Conservation (phyloP, 768 basidiomycete species). For the Tricholomella constricta region DNA sequence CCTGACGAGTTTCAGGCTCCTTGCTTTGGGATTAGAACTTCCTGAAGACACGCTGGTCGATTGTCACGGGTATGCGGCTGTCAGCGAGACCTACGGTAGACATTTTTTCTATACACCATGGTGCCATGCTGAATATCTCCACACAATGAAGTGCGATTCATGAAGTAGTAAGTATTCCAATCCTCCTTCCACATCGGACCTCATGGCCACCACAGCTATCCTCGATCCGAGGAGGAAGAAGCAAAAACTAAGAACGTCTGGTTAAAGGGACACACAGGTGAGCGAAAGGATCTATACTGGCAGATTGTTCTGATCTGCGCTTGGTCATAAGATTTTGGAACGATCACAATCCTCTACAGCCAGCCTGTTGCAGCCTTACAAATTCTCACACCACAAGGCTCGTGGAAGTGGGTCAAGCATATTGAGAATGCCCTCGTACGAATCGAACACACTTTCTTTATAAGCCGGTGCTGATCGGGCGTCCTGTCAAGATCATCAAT, state of each 20-base stretch:
- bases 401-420: slow-evolving; percentile 51
- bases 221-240: slow-evolving; percentile 45
- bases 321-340: slow-evolving; percentile 38
- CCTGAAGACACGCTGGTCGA: slow-evolving; percentile 47
- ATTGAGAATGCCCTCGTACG: slow-evolving; percentile 48
- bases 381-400: slow-evolving; percentile 41
- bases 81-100: slow-evolving; percentile 39
- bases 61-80: slow-evolving; percentile 36
- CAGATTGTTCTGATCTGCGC: neutral
- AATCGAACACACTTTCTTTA: neutral
- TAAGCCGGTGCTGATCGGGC: neutral
- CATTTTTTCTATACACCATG: neutral
- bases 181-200: neutral
- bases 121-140: neutral
- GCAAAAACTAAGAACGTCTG: slow-evolving; percentile 46
- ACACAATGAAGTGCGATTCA: slow-evolving; percentile 39
- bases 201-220: slow-evolving; percentile 32
- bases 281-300: neutral
- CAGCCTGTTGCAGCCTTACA: slow-evolving; percentile 51
- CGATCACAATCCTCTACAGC: slow-evolving; percentile 48
- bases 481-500: slow-evolving; percentile 26
- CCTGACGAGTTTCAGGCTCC: slow-evolving; percentile 18
- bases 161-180: slow-evolving; percentile 44
- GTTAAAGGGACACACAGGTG: slow-evolving; percentile 53
- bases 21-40: slow-evolving; percentile 47